Evolutionary conservation across 164 flowering plant genomes (phyloP), one percentile per base, ranked within the genome.

Genomic region (Magnolia sinica): DNA sequence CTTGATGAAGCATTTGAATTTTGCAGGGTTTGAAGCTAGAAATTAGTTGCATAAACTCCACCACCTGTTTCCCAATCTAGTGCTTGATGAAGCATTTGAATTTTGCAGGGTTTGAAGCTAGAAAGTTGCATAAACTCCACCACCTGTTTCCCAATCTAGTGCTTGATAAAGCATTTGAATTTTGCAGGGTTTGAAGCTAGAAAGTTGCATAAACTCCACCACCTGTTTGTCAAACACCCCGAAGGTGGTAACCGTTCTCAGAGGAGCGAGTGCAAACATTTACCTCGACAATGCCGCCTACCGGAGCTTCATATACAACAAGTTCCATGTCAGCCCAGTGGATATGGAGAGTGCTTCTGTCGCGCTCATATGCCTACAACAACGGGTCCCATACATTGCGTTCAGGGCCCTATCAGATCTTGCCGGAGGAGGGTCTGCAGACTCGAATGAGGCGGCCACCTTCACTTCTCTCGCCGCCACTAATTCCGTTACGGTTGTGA

Each of bases 31-130:
- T 86, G 86, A 81, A 82, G 73, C 74, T 90, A 51, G 83, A 72
- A 7, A n/a, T n/a, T n/a, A 45, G 79, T 10, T 90, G 96, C 72
- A 77, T 87, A 5, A 87, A 91, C n/a, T n/a, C n/a, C n/a, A n/a
- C n/a, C n/a, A n/a, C n/a, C n/a, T n/a, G n/a, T n/a, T n/a, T n/a
- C n/a, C n/a, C n/a, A n/a, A 31, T 31, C 45, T 37, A 37, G 45
- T 37, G 45, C 45, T 37, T 37, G 45, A 37, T 37, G 45, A 37
- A 37, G 45, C 45, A 37, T 37, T 37, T 37, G 45, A 37, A 37
- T 37, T 3, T 3, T 11, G 68, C 14, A 89, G 92, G 86, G n/a
- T 3, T 8, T 86, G 86, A 81, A 82, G 73, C 74, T 90, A 51
- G 83, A 72, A 7, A 37, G 79, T 10, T 90, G 96, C 71, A 76